Conservation (phyloP, 805 yeast genomes). For the Saturnispora ahearnii region DNA sequence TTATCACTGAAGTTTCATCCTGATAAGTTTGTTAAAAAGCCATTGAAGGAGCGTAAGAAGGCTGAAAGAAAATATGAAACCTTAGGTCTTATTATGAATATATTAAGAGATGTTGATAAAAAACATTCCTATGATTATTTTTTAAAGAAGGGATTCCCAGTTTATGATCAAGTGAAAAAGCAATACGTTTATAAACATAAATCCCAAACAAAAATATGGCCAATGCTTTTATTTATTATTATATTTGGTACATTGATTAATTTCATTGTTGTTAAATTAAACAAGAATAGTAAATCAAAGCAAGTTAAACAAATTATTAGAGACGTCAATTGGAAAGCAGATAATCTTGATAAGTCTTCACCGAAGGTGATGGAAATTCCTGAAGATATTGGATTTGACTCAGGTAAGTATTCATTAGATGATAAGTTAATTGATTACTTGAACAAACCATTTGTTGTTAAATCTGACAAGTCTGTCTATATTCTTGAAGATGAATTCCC, state of each 20-base stretch:
- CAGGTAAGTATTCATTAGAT: constrained; percentile 8
- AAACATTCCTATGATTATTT: constrained; percentile 80
- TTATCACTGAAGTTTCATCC: constrained; percentile 74
- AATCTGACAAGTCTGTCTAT: constrained; percentile 14
- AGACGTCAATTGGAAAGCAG: constrained; percentile 15
- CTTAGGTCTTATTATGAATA: constrained; percentile 65
- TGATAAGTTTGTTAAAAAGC: constrained; percentile 50
- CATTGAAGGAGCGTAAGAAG: constrained; percentile 35
- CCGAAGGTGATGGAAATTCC: constrained; percentile 13
- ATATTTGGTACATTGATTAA: constrained; percentile 9
- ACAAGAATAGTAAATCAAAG: constrained; percentile 11
- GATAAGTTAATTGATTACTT: constrained; percentile 14
- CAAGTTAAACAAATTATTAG: constrained; percentile 12
- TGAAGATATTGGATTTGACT: constrained; percentile 9
- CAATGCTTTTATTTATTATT: constrained; percentile 6
- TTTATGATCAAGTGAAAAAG: constrained; percentile 35
- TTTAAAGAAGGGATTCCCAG: constrained; percentile 76
- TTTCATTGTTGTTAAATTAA: constrained; percentile 11
- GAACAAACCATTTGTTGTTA: constrained; percentile 16
- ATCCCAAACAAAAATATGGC: constrained; percentile 5
- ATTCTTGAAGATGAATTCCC: constrained; percentile 9
- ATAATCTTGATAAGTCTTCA: constrained; percentile 8
- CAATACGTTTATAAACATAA: constrained; percentile 12
- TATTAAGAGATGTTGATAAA: constrained; percentile 48
- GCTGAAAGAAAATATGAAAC: constrained; percentile 70